Evolutionary conservation across 2,329 filamentous ascomycete genomes (phyloP), one percentile per base, ranked within the genome.

Genomic region (Canariomyces notabilis): DNA sequence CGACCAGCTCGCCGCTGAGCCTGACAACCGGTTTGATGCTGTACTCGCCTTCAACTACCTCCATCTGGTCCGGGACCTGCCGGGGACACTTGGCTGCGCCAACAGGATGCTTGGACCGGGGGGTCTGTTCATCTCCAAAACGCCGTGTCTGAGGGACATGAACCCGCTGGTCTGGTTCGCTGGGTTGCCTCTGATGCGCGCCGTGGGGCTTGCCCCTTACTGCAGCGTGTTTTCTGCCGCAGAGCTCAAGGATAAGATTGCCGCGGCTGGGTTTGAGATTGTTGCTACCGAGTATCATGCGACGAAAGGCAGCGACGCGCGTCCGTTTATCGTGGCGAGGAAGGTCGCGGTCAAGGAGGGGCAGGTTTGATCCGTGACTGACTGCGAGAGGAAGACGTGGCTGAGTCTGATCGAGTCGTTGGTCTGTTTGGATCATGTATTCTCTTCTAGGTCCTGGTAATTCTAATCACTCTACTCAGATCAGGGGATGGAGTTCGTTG

Each of bases 91-190:
- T 4, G 4, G 16, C 11, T 6, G 19, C 14, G 20, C 26, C 4
- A 5, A 39, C 21, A 29, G 5, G 20, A 19, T 39, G 18, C 37
- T 39, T 5, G 20, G 9, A 9, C 37, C 37, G 16, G 37, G 37
- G 5, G 37, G 37, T 12, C 16, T 39, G 37, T 39, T 39, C 20
- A 39, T 39, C 22, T 39, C 37, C 19, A 39, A 39, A 21, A 39
- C 37, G 37, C 20, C 20, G 4, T 39, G 37, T 39, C 7, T 39
- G 14, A 6, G 37, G 20, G 37, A 39, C 14, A 39, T 39, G 37
- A 39, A n/a, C 6, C 4, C 26, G 9, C 19, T 26, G 7, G 12
- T 39, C 4, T 5, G 20, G 5, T 9, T n/a, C 6, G 11, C n/a
- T 16, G 21, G 12, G 20, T n/a, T 39, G 8, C 21, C 37, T 12